Evolutionary conservation across 2,329 filamentous ascomycete genomes (phyloP).

Genomic region (Beauveria bassiana): DNA sequence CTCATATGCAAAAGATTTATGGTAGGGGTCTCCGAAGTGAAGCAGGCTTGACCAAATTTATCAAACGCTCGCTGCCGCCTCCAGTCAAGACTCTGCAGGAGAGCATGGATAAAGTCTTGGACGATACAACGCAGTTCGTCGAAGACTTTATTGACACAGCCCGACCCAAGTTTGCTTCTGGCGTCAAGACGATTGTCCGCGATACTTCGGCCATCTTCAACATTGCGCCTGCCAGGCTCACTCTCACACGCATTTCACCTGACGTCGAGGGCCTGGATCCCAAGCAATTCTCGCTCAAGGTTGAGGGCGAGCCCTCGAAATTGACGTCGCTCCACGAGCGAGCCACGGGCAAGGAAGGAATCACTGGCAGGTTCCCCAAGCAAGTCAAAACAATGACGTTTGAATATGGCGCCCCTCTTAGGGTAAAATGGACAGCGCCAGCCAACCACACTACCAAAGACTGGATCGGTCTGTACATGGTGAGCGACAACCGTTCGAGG

Average conservation of each 20-base stretch:
- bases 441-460: conserved; percentile 81
- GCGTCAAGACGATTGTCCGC: conserved; percentile 78
- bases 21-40: conserved; percentile 75
- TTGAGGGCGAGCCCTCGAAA: conserved; percentile 57
- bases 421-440: conserved; percentile 84
- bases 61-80: conserved; percentile 77
- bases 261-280: conserved; percentile 74
- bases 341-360: conserved; percentile 65
- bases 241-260: conserved; percentile 68
- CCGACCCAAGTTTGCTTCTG: conserved; percentile 75
- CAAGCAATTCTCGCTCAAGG: conserved; percentile 68
- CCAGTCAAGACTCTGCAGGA: conserved; percentile 78
- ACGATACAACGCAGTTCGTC: conserved; percentile 79
- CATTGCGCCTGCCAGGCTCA: conserved; percentile 78
- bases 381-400: conserved; percentile 69
- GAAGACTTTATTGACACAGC: conserved; percentile 85
- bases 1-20: conserved; percentile 98
- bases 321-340: conserved; percentile 46
- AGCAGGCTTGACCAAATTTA: conserved; percentile 84
- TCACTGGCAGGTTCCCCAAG: conserved; percentile 59
- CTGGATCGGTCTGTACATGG: conserved; percentile 95
- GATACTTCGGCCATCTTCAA: conserved; percentile 86
- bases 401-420: conserved; percentile 85
- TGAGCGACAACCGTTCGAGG: conserved; percentile 84
- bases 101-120: conserved; percentile 79